A percentile compares a stretch with the other conserved stretches of the same genome.
phyloP scores from a whole-genome alignment of 495 filamentous ascomycete species.

The Penicillium alfredii region DNA sequence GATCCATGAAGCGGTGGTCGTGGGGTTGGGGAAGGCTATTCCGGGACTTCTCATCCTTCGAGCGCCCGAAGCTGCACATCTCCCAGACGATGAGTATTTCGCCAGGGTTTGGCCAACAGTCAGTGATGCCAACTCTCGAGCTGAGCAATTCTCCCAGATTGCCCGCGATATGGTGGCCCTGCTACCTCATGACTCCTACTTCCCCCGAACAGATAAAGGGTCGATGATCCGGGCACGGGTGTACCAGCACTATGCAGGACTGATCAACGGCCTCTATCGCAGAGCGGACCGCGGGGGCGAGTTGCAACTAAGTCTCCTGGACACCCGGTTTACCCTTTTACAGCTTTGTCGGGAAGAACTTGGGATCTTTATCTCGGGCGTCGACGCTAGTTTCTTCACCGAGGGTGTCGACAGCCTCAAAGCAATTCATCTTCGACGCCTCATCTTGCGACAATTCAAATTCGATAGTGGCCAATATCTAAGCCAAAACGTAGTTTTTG shows the following conservation, averaged over 20 bases:
- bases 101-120: slow-evolving; percentile 44
- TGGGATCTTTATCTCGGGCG: slow-evolving; percentile 31
- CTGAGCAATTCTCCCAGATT: slow-evolving; percentile 52
- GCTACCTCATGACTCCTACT: slow-evolving; percentile 35
- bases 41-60: slow-evolving; percentile 53
- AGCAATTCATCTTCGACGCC: slow-evolving; percentile 49
- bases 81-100: slow-evolving; percentile 38
- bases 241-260: slow-evolving; percentile 38
- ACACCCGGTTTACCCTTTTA: slow-evolving; percentile 39
- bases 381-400: slow-evolving; percentile 47
- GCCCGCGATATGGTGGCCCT: slow-evolving; percentile 48
- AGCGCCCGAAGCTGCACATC: slow-evolving; percentile 20
- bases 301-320: slow-evolving; percentile 31
- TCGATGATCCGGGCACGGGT: slow-evolving; percentile 52
- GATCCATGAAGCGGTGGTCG: slow-evolving; percentile 53
- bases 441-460: slow-evolving; percentile 43
- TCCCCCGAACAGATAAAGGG: slow-evolving; percentile 51
- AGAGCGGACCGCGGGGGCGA: slow-evolving; percentile 24
- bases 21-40: slow-evolving; percentile 45
- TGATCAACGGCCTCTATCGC: slow-evolving; percentile 46
- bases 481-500: slow-evolving; percentile 47
- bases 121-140: slow-evolving; percentile 42
- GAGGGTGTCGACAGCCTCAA: slow-evolving; percentile 57
- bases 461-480: slow-evolving; percentile 25
- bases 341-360: slow-evolving; percentile 35